Conservation (phyloP, 2,329 filamentous ascomycete genomes). For the Cladosporium sp. region DNA sequence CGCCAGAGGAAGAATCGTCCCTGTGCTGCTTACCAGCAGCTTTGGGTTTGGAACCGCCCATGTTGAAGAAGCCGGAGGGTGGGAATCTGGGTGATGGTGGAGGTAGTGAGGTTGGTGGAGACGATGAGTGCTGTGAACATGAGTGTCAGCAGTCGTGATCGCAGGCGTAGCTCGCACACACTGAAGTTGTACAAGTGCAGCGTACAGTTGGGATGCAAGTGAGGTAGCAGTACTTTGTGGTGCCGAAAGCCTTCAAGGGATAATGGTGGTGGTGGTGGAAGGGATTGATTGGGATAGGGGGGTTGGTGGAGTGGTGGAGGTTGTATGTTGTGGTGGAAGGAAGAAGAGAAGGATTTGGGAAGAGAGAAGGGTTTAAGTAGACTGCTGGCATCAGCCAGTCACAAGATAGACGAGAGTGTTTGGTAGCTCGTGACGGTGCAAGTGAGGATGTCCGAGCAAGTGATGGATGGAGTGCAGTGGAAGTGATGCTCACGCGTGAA, state of each 20-base stretch:
- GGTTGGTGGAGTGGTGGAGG: background rate
- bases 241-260: background rate
- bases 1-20: conserved; percentile 21
- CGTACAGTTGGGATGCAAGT: too few species aligned
- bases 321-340: conserved; percentile 3
- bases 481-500: background rate
- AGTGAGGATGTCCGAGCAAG: background rate
- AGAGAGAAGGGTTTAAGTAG: conserved; percentile 7
- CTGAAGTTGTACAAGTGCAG: too few species aligned
- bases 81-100: background rate
- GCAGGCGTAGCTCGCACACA: background rate
- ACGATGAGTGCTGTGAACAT: background rate
- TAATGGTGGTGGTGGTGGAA: background rate
- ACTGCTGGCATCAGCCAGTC: background rate
- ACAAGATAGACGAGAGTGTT: background rate
- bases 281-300: background rate
- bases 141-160: background rate
- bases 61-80: conserved; percentile 17
- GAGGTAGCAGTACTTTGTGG: background rate
- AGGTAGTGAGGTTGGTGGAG: background rate
- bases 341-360: background rate
- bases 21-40: conserved; percentile 24
- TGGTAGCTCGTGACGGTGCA: conserved; percentile 1
- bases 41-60: conserved; percentile 31
- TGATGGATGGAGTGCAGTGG: background rate